Conservation (phyloP, 306 rosid genomes). For the Casuarina glauca region DNA sequence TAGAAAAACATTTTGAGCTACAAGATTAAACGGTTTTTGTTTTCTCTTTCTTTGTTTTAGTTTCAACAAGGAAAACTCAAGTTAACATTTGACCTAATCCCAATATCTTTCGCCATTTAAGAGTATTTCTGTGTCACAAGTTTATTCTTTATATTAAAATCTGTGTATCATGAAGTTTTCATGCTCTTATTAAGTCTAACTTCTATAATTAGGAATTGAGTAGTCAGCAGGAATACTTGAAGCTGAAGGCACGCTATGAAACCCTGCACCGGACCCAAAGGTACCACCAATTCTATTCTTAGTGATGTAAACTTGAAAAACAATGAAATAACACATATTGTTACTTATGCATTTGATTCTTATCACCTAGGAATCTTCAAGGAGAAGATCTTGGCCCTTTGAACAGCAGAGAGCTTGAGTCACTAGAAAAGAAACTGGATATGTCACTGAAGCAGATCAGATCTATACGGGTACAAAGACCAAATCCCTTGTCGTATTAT, state of each 20-base stretch:
- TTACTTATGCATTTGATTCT: conserved; percentile 1
- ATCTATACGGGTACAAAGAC: conserved; percentile 72
- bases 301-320: not conserved
- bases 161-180: not conserved
- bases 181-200: not conserved
- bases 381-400: conserved; percentile 97
- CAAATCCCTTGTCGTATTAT: not conserved
- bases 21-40: not conserved
- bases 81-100: not conserved
- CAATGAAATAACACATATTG: not conserved
- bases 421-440: conserved; percentile 95
- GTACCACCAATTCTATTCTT: conserved; percentile 36
- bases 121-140: not conserved
- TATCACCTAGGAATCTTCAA: conserved; percentile 64
- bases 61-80: not conserved
- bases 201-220: conserved; percentile 63
- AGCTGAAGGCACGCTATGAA: conserved; percentile 94
- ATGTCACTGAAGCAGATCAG: conserved; percentile 88
- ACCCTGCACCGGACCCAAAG: conserved; percentile 83
- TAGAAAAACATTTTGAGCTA: too few species aligned
- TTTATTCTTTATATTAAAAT: not conserved
- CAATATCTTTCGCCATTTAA: not conserved
- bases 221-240: conserved; percentile 97
- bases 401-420: conserved; percentile 87
- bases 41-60: not conserved